These are phyloP conservation scores for Geotrichum bryndzae DNA, from an alignment of 1,139 yeast genomes.

Conservation along the genomic window DNA sequence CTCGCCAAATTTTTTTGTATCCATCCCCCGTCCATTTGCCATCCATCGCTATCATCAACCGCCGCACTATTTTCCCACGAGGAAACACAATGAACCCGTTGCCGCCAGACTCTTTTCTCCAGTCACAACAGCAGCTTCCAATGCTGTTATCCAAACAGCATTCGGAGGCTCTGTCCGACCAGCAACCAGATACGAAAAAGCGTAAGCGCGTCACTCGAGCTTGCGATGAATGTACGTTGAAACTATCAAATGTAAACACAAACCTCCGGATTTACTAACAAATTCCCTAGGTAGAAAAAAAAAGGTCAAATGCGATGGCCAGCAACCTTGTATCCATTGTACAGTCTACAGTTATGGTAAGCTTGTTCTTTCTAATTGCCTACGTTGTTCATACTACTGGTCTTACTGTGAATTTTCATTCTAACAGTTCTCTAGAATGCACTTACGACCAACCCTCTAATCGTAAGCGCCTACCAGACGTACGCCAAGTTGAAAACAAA, in stretches of 20 bases:
- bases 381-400: not conserved
- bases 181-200: constrained; percentile 35
- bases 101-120: not conserved
- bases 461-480: constrained; percentile 43
- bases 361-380: constrained; percentile 44
- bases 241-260: not conserved
- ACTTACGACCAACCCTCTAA: constrained; percentile 71
- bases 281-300: constrained; percentile 40
- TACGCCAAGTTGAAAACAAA: constrained; percentile 34
- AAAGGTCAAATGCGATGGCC: constrained; percentile 84
- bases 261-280: not conserved
- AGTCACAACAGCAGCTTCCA: not conserved
- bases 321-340: constrained; percentile 80
- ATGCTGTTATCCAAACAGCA: not conserved
- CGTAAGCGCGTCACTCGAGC: constrained; percentile 78
- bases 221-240: constrained; percentile 63
- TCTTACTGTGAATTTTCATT: not conserved
- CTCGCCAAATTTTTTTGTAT: not conserved
- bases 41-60: not conserved
- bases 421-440: constrained; percentile 40
- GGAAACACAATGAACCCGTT: not conserved
- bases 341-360: constrained; percentile 78
- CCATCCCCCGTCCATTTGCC: not conserved
- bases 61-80: not conserved
- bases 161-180: not conserved